Conservation (phyloP, 2,329 filamentous ascomycete genomes). For the Pochonia chlamydosporia region DNA sequence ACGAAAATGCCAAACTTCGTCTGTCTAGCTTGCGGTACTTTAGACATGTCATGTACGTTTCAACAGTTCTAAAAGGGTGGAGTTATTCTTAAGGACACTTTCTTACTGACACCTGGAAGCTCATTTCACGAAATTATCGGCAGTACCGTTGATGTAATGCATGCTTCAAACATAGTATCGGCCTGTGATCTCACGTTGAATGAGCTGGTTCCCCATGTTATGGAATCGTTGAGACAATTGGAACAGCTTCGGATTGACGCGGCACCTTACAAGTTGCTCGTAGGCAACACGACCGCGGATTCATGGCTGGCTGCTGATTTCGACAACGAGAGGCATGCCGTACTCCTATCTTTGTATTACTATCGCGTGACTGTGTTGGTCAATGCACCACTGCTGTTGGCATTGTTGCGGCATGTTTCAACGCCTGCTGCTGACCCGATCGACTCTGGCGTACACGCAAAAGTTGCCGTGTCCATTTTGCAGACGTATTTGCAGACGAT, state of each 20-base stretch:
- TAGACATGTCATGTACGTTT: constrained; percentile 13
- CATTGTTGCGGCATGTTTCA: constrained; percentile 12
- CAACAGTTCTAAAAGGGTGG: neutral
- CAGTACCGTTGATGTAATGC: constrained; percentile 13
- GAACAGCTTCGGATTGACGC: constrained; percentile 11
- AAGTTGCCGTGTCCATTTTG: constrained; percentile 14
- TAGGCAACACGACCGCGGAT: constrained; percentile 6
- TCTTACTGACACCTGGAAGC: constrained; percentile 6
- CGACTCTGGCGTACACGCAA: constrained; percentile 9
- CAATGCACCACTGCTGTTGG: constrained; percentile 11
- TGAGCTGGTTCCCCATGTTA: constrained; percentile 12
- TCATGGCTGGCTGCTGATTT: constrained; percentile 4
- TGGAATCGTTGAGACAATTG: constrained; percentile 13
- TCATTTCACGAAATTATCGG: constrained; percentile 16
- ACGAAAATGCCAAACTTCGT: neutral
- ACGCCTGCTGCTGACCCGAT: constrained; percentile 4
- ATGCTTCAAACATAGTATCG: constrained; percentile 15
- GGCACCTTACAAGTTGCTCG: constrained; percentile 6
- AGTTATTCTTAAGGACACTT: neutral
- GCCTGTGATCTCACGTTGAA: constrained; percentile 4
- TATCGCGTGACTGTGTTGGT: constrained; percentile 8
- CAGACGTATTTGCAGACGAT: constrained; percentile 15
- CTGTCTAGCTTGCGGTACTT: constrained; percentile 13
- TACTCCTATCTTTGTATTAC: constrained; percentile 11
- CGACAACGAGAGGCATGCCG: constrained; percentile 7